phyloP scores from a whole-genome alignment of 176 grass and related monocot genomes.

The Rhynchospora pubera region DNA sequence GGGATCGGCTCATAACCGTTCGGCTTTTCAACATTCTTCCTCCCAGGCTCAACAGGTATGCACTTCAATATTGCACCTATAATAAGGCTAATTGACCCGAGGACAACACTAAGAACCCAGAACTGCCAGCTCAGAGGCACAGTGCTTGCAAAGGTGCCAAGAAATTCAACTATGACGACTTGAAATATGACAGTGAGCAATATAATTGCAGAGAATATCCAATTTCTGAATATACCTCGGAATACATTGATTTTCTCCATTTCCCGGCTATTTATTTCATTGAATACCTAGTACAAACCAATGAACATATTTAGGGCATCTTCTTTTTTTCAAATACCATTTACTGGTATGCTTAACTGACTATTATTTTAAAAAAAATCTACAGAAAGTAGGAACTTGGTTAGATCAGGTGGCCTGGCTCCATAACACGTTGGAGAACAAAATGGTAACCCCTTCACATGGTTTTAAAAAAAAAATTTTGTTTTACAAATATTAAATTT shows the following conservation, averaged over 20 bases:
- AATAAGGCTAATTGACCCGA: conserved; percentile 72
- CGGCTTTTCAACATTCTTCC: conserved; percentile 2
- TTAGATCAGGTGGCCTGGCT: not conserved
- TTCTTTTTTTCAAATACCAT: not conserved
- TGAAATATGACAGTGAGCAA: conserved; percentile 57
- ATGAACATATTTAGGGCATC: not conserved
- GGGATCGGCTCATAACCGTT: conserved; percentile 53
- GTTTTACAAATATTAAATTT: not conserved
- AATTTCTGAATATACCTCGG: conserved; percentile 57
- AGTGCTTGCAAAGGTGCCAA: conserved; percentile 72
- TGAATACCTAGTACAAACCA: conserved; percentile 58
- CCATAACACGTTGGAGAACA: not conserved
- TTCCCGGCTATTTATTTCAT: conserved; percentile 94
- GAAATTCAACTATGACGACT: conserved; percentile 84
- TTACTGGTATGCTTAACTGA: too few species aligned
- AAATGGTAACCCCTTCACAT: not conserved
- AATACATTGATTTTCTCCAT: conserved; percentile 95
- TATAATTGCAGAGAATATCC: conserved; percentile 61
- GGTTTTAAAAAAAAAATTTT: not conserved
- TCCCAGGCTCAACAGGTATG: conserved; percentile 47
- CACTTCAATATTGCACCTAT: conserved; percentile 70
- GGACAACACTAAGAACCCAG: conserved; percentile 59
- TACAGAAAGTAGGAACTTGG: not conserved
- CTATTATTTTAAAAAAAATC: not conserved
- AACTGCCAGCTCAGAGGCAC: conserved; percentile 64